phyloP scores from a whole-genome alignment of 352 stramenopile species.

The Halophytophthora batemanensis region DNA sequence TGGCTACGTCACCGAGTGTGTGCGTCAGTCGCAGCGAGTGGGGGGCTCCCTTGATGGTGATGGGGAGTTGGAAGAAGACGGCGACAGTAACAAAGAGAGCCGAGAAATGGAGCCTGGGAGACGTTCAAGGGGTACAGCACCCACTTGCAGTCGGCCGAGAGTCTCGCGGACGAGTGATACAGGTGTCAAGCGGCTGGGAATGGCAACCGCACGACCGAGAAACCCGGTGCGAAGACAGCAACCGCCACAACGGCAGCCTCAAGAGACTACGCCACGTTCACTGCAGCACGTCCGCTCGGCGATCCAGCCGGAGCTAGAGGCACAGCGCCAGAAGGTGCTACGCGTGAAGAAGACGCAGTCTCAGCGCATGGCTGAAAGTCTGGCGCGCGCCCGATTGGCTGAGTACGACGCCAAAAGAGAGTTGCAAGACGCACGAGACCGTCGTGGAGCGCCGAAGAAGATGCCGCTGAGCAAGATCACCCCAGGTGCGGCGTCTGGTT shows the following conservation, averaged over 20 bases:
- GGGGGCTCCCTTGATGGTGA: neutral
- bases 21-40: conserved; percentile 20
- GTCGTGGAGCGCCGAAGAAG: conserved; percentile 21
- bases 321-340: conserved; percentile 50
- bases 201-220: conserved; percentile 10
- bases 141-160: no score
- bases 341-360: conserved; percentile 78
- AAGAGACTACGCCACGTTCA: conserved; percentile 8
- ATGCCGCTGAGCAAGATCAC: conserved; percentile 55
- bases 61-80: neutral
- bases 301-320: conserved; percentile 59
- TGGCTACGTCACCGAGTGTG: conserved; percentile 45
- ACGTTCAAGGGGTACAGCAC: neutral
- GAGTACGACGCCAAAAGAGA: conserved; percentile 50
- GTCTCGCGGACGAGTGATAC: neutral
- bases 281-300: conserved; percentile 54
- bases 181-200: conserved; percentile 5
- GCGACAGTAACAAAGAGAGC: neutral
- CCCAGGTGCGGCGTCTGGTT: conserved; percentile 29
- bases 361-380: conserved; percentile 66
- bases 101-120: no score
- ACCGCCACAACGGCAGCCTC: conserved; percentile 8
- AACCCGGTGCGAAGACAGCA: conserved; percentile 6
- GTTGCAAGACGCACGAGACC: conserved; percentile 23
- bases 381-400: conserved; percentile 50